Base-by-base conservation (phyloP, 371 early-diverging fungal genomes). In the Apophysomyces elegans region DNA sequence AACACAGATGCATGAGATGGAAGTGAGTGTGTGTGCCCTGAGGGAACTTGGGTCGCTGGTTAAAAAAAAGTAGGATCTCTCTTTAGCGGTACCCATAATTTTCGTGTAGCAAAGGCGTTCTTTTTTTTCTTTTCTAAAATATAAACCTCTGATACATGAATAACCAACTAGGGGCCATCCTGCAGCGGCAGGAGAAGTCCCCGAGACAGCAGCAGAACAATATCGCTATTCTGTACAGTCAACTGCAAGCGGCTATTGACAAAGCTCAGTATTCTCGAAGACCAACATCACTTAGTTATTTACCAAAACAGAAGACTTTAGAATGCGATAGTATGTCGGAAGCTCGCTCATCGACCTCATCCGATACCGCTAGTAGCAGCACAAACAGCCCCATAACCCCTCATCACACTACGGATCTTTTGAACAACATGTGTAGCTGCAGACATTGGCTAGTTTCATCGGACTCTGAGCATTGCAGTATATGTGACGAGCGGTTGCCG, bases 401-500 rank as follows among this genome's bases (percentile, higher is more conserved):
- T 50, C 60, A 63, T 64, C 60, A 63, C 60, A 50, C 54, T 26
- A 50, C 54, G 9, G 54, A 60, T 36, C 26, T 56, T 38, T 44
- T 63, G 32, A 26, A 26, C 14, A 63, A 59, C 46, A 58, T 64
- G n/a, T 70, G 71, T 36, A 43, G 60, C 4, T 70, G 71, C 41
- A 63, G 66, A 36, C 71, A 70, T 39, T 70, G 71, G 71, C 66
- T 70, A 5, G 71, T 70, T 4, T 70, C 71, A 5, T 50, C 66
- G 47, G 71, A 70, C 59, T 70, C 71, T 37, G 66, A 70, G 46
- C 71, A 70, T 41, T 70, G 71, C 41, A 66, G 61, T n/a, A 47
- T 70, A 21, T 70, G 71, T 43, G 71, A 70, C 37, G 66, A 62
- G 35, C 71, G 66, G 7, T 18, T 63, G 9, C 59, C 58, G 5